Percentiles rank a stretch among this genome's conserved stretches.
Evolutionary conservation across 805 yeast genomes (phyloP).

Genomic region (Kodamaea restingae): DNA sequence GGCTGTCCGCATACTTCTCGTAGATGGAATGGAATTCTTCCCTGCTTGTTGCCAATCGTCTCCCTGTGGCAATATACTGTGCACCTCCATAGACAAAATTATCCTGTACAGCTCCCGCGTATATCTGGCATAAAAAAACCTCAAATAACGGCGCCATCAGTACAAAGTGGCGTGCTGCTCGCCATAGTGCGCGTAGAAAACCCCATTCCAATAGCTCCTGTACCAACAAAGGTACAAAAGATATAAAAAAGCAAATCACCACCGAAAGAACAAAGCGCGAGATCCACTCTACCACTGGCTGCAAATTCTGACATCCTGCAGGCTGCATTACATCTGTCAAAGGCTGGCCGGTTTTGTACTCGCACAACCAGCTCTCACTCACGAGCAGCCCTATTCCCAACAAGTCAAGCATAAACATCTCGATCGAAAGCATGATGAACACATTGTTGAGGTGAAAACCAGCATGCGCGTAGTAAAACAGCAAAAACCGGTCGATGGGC

Average conservation of each 20-base stretch:
- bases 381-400: conserved; percentile 75
- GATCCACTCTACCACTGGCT: conserved; percentile 89
- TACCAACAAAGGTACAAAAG: conserved; percentile 81
- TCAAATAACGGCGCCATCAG: conserved; percentile 91
- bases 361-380: conserved; percentile 68
- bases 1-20: conserved; percentile 68
- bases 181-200: conserved; percentile 60
- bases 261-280: conserved; percentile 83
- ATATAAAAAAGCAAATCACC: conserved; percentile 87
- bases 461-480: conserved; percentile 95
- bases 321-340: conserved; percentile 73
- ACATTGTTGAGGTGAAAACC: conserved; percentile 93
- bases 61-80: conserved; percentile 83
- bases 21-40: conserved; percentile 67
- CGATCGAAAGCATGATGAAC: conserved; percentile 83
- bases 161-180: conserved; percentile 70
- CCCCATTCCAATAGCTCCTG: conserved; percentile 91
- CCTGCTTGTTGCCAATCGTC: conserved; percentile 89
- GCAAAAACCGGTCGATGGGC: conserved; percentile 83
- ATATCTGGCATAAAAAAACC: conserved; percentile 91
- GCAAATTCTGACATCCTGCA: conserved; percentile 77
- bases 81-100: conserved; percentile 92
- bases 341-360: conserved; percentile 61
- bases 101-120: conserved; percentile 69
- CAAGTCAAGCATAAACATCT: conserved; percentile 75